phyloP scores from a whole-genome alignment of 1,284 basidiomycete genomes.

The Ceratobasidium sp. region DNA sequence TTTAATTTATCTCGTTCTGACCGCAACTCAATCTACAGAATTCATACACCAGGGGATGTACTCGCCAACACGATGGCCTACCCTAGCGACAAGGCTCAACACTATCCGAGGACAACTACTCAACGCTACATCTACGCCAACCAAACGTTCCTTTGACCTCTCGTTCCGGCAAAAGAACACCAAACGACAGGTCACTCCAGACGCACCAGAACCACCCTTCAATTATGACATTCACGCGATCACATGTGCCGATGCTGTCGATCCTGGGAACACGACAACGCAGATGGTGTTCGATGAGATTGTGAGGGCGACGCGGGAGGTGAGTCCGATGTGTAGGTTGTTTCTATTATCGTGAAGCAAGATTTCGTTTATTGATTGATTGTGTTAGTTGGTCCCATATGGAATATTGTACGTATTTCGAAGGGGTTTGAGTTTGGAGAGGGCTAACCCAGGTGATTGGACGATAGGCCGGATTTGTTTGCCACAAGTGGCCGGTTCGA shows the following conservation, averaged over 20 bases:
- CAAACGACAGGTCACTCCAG: background rate
- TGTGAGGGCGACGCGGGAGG: slow-evolving; percentile 11
- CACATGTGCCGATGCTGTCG: slow-evolving; percentile 45
- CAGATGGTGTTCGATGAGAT: slow-evolving; percentile 42
- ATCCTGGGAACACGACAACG: slow-evolving; percentile 43
- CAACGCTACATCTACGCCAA: background rate
- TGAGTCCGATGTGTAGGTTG: slow-evolving; percentile 40
- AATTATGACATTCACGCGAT: slow-evolving; percentile 17
- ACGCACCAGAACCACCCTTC: background rate
- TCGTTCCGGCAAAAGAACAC: background rate
- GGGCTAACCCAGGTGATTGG: too few relatives aligned
- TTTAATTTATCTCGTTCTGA: background rate
- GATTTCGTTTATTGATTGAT: background rate
- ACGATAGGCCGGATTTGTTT: background rate
- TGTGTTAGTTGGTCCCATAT: slow-evolving; percentile 17
- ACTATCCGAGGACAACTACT: background rate
- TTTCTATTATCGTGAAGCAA: background rate
- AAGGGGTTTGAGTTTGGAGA: background rate
- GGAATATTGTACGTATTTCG: background rate
- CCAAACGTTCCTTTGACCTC: background rate
- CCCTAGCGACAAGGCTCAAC: background rate
- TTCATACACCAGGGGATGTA: slow-evolving; percentile 2
- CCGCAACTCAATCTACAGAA: background rate
- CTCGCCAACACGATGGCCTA: background rate
- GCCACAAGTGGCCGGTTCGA: slow-evolving; percentile 12